A percentile compares a stretch with the other conserved stretches of the same genome.
Evolutionary conservation across 2,329 filamentous ascomycete species (phyloP).

Genomic region (Fusarium sp.): DNA sequence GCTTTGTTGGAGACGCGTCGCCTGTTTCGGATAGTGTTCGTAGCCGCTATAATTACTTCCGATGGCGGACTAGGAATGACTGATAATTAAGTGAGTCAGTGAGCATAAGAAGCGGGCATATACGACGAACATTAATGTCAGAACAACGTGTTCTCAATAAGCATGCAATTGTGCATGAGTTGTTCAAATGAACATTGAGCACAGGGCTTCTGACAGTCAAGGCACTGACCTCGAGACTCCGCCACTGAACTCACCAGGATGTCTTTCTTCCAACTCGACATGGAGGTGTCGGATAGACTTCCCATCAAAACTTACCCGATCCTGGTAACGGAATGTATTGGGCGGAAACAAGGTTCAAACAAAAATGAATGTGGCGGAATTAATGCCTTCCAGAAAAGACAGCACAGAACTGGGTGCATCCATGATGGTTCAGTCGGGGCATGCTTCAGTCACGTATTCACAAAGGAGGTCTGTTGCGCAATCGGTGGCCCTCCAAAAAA

Average conservation of each 20-base stretch:
- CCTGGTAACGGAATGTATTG: not conserved
- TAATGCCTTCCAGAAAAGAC: not conserved
- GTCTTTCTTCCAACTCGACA: not conserved
- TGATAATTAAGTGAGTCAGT: not conserved
- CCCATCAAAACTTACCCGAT: not conserved
- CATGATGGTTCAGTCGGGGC: too few relatives aligned
- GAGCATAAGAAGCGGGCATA: not conserved
- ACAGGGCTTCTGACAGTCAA: not conserved
- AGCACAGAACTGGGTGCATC: not conserved
- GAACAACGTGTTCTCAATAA: not conserved
- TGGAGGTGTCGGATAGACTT: not conserved
- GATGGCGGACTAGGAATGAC: not conserved
- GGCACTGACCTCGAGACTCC: too few relatives aligned
- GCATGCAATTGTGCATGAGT: not conserved
- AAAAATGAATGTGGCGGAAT: not conserved
- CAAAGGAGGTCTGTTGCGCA: too few relatives aligned
- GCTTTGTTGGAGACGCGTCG: not conserved
- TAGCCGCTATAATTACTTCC: not conserved
- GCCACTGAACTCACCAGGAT: not conserved
- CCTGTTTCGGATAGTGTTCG: not conserved
- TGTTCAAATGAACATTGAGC: not conserved
- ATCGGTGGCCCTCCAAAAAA: not conserved
- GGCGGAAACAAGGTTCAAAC: not conserved
- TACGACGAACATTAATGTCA: not conserved
- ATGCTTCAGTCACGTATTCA: too few relatives aligned